Conservation (phyloP, 2,329 filamentous ascomycete genomes). For the Colletotrichum cuscutae region DNA sequence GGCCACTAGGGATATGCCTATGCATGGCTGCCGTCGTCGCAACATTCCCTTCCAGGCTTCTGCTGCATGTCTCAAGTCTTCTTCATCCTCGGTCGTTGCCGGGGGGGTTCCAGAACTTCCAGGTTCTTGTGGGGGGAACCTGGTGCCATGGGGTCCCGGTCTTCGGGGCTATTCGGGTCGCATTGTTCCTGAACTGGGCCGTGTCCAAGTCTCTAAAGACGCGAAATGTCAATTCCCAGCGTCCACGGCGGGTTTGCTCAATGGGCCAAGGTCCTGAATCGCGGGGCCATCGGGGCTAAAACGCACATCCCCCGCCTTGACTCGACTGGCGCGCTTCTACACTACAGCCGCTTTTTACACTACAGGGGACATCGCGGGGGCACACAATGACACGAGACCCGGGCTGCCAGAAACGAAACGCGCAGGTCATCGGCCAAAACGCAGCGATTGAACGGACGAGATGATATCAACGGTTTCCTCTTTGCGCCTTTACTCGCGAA, state of each 20-base stretch:
- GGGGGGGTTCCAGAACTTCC: constrained; percentile 1
- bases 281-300: constrained; percentile 27
- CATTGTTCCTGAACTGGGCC: constrained; percentile 21
- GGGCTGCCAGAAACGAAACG: not conserved
- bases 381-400: not conserved
- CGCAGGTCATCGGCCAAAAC: not conserved
- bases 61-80: constrained; percentile 27
- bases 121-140: constrained; percentile 7
- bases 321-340: constrained; percentile 34
- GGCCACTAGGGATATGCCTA: constrained; percentile 16
- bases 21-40: not conserved
- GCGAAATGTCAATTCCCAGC: constrained; percentile 15
- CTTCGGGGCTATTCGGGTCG: constrained; percentile 30
- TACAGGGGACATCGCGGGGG: not conserved
- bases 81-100: constrained; percentile 23
- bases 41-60: not conserved
- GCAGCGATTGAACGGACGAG: not conserved
- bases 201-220: not conserved
- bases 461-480: not conserved
- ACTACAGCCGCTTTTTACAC: not conserved
- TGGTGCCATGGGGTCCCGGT: constrained; percentile 13
- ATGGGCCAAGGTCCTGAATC: constrained; percentile 23
- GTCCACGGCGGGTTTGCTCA: not conserved
- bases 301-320: constrained; percentile 21
- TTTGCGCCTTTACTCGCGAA: not conserved